phyloP scores from a whole-genome alignment of 2,329 filamentous ascomycete genomes.

The Verticillium klebahnii region DNA sequence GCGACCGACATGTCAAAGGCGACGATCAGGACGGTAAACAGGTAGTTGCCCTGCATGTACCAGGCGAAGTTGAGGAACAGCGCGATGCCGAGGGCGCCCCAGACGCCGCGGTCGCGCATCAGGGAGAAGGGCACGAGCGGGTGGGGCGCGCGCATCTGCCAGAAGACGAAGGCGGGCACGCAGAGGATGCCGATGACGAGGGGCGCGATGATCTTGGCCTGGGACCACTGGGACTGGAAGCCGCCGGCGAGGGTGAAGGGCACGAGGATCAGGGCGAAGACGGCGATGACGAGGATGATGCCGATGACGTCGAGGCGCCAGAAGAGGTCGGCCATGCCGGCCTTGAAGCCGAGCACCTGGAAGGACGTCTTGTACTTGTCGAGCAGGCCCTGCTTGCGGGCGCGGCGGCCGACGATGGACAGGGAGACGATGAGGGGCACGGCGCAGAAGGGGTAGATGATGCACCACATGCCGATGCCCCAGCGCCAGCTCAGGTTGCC shows the following conservation, averaged over 20 bases:
- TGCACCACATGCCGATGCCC: constrained; percentile 62
- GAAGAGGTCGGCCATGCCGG: constrained; percentile 34
- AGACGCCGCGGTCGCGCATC: constrained; percentile 60
- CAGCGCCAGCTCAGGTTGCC: constrained; percentile 49
- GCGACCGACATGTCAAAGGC: constrained; percentile 54
- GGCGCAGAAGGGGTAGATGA: constrained; percentile 50
- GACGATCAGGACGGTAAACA: constrained; percentile 59
- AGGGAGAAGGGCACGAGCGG: constrained; percentile 57
- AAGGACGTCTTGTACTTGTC: constrained; percentile 27
- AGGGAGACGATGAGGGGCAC: constrained; percentile 52
- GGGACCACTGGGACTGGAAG: constrained; percentile 29
- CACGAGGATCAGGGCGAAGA: constrained; percentile 40
- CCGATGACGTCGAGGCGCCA: constrained; percentile 41
- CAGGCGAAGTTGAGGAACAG: constrained; percentile 52
- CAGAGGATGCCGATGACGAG: constrained; percentile 40
- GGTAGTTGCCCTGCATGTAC: constrained; percentile 60
- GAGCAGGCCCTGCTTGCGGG: constrained; percentile 45
- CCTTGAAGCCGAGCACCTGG: constrained; percentile 23
- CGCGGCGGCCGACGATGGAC: constrained; percentile 43
- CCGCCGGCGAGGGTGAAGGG: constrained; percentile 43
- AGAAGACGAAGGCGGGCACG: constrained; percentile 46
- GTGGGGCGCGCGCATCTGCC: constrained; percentile 42
- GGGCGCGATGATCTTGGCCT: constrained; percentile 35
- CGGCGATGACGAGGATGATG: constrained; percentile 39
- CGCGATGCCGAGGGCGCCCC: constrained; percentile 58